phyloP scores from a whole-genome alignment of 345 rosid genomes.

The Pistacia integerrima region DNA sequence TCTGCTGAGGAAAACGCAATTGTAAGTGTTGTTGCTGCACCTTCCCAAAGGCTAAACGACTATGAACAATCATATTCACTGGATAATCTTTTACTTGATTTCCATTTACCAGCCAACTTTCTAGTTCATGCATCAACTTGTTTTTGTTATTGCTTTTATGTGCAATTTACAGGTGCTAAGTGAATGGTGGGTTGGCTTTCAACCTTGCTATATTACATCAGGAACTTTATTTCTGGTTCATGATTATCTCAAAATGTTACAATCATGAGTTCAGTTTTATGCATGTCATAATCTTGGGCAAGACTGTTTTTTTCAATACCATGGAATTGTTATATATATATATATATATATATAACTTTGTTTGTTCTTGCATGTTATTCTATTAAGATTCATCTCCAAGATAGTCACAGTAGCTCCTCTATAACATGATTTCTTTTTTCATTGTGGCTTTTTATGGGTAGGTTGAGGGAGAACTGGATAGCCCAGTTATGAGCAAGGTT shows the following conservation, averaged over 20 bases:
- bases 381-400: background rate
- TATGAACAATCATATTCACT: slow-evolving; percentile 14
- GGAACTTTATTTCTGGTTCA: too few relatives aligned
- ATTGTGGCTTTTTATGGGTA: slow-evolving; percentile 13
- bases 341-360: background rate
- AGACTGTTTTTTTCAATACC: background rate
- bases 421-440: background rate
- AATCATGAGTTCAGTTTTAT: too few relatives aligned
- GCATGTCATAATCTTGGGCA: too few relatives aligned
- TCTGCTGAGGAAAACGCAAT: slow-evolving; percentile 40
- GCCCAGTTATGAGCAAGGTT: slow-evolving; percentile 25
- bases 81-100: background rate
- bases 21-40: slow-evolving; percentile 34
- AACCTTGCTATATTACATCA: too few relatives aligned
- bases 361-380: slow-evolving; percentile 3
- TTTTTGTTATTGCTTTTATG: background rate
- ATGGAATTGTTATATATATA: background rate
- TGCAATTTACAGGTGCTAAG: too few relatives aligned
- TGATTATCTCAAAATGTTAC: too few relatives aligned
- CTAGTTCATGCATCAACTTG: background rate
- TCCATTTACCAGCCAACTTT: slow-evolving; percentile 18
- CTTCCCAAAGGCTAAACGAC: slow-evolving; percentile 9
- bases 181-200: too few relatives aligned
- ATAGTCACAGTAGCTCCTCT: background rate
- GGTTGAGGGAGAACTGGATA: slow-evolving; percentile 37